phyloP scores from a whole-genome alignment of 495 filamentous ascomycete species.

The Talaromyces proteolyticus region DNA sequence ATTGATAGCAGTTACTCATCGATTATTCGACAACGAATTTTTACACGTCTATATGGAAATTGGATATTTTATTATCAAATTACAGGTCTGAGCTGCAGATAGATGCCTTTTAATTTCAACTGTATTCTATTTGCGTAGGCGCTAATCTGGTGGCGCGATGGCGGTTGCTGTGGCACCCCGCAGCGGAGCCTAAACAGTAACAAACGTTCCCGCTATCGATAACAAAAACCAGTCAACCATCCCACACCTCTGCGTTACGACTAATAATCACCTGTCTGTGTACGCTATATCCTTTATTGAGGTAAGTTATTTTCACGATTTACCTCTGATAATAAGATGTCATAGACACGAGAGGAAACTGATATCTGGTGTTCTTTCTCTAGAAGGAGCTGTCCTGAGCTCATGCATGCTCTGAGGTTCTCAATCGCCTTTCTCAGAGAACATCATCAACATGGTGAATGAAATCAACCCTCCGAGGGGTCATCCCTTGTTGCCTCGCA shows the following conservation, averaged over 20 bases:
- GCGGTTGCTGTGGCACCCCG: conserved; percentile 4
- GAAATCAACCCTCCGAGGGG: conserved; percentile 34
- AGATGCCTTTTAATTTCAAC: too few species aligned
- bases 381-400: too few species aligned
- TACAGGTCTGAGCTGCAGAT: too few species aligned
- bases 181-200: conserved; percentile 1
- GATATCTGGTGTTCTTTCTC: too few species aligned
- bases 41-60: neutral
- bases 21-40: too few species aligned
- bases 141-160: neutral
- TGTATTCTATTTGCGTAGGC: too few species aligned
- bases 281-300: too few species aligned
- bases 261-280: neutral
- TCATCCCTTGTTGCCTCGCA: conserved; percentile 25
- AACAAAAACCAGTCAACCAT: neutral
- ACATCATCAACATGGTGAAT: conserved; percentile 24
- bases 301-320: too few species aligned
- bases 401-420: too few species aligned
- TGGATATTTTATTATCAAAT: neutral
- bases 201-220: conserved; percentile 1
- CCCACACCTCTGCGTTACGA: neutral
- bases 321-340: too few species aligned
- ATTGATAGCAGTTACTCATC: neutral
- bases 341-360: too few species aligned
- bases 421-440: too few species aligned